These are phyloP conservation scores for Monosporascus sp. DNA, from an alignment of 2,329 filamentous ascomycete genomes.

Conservation along the genomic window DNA sequence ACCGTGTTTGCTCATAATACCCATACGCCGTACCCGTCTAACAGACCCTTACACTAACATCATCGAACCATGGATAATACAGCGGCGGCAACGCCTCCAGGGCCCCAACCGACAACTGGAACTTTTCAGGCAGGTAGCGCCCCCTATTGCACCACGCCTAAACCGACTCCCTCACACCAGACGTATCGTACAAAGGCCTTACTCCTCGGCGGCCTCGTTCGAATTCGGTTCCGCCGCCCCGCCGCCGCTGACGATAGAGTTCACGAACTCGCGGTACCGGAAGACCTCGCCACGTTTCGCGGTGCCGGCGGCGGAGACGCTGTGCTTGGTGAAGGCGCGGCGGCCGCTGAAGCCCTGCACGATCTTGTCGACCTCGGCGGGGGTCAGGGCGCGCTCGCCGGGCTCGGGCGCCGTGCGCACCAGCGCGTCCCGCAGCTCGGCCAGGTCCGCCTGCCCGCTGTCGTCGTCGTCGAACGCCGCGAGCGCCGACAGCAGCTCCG, in stretches of 20 bases:
- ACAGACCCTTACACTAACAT: too few species aligned
- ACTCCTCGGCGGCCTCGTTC: constrained; percentile 29
- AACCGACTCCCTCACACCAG: not conserved
- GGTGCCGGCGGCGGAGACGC: constrained; percentile 27
- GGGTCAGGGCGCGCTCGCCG: constrained; percentile 59
- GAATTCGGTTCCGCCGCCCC: constrained; percentile 14
- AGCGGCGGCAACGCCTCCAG: too few species aligned
- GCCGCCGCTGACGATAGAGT: constrained; percentile 55
- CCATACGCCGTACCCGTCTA: too few species aligned
- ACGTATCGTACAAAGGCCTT: constrained; percentile 19
- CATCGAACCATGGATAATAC: too few species aligned
- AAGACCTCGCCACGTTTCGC: constrained; percentile 79
- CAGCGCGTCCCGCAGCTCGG: constrained; percentile 75
- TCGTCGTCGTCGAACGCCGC: constrained; percentile 95
- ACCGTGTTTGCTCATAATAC: too few species aligned
- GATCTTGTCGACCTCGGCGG: constrained; percentile 78
- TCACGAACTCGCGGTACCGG: constrained; percentile 87
- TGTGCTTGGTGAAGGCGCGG: constrained; percentile 69
- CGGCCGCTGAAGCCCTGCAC: constrained; percentile 80
- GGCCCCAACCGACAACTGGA: too few species aligned
- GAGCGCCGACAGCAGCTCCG: constrained; percentile 83
- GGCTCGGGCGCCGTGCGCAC: constrained; percentile 75
- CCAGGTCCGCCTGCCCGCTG: constrained; percentile 83
- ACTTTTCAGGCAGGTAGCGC: constrained; percentile 1
- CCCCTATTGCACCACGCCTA: not conserved